These are phyloP conservation scores for Alternaria gansuensis DNA, from an alignment of 2,329 filamentous ascomycete species.

Conservation along the genomic window DNA sequence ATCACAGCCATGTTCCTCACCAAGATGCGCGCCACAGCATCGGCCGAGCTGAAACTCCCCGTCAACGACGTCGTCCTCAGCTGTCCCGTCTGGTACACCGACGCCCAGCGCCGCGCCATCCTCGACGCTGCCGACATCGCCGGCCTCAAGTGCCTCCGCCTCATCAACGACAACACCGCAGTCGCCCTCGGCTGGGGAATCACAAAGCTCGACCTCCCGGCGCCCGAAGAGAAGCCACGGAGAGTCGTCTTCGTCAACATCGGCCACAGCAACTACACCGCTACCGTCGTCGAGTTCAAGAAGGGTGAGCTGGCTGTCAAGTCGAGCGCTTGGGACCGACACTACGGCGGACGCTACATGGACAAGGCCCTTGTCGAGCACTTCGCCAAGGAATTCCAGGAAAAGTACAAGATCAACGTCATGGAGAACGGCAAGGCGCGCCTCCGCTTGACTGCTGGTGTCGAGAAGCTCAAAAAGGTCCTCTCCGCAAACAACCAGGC, in stretches of 20 bases:
- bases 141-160: conserved; percentile 86
- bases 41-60: conserved; percentile 85
- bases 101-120: conserved; percentile 86
- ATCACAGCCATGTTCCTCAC: conserved; percentile 93
- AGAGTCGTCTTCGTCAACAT: conserved; percentile 93
- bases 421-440: conserved; percentile 87
- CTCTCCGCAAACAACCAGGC: conserved; percentile 93
- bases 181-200: conserved; percentile 97
- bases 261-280: conserved; percentile 95
- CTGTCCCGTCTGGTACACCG: conserved; percentile 96
- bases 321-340: conserved; percentile 89
- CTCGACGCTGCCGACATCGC: conserved; percentile 94
- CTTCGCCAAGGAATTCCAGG: conserved; percentile 94
- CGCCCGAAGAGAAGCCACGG: conserved; percentile 87
- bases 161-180: conserved; percentile 98
- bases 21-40: conserved; percentile 90
- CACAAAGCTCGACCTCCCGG: conserved; percentile 93
- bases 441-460: conserved; percentile 84
- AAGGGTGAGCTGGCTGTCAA: conserved; percentile 97
- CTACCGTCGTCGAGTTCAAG: conserved; percentile 92
- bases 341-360: conserved; percentile 97
- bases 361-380: conserved; percentile 95
- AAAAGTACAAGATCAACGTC: conserved; percentile 98
- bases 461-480: conserved; percentile 98
- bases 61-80: conserved; percentile 94